Conservation (phyloP, 2,329 filamentous ascomycete species). For the Clonostachys byssicola region DNA sequence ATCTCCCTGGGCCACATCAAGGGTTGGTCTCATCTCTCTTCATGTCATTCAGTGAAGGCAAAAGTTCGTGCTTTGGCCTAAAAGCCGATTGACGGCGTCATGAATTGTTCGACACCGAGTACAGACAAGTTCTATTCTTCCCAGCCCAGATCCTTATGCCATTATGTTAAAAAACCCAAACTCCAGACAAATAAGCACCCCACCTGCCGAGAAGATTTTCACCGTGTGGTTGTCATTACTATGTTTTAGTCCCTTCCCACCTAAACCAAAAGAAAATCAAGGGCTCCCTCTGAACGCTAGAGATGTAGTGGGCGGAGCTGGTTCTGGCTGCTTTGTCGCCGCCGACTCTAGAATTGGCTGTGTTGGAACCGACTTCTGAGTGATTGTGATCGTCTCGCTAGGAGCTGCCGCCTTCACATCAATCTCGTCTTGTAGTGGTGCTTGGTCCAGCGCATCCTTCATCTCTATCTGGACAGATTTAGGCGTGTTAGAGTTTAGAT, state of each 20-base stretch:
- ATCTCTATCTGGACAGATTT: background rate
- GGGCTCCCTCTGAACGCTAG: slow-evolving; percentile 59
- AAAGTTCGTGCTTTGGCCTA: background rate
- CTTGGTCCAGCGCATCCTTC: background rate
- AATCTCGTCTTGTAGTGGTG: background rate
- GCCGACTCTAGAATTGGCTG: slow-evolving; percentile 6
- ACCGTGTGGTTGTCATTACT: too few relatives aligned
- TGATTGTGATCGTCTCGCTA: too few relatives aligned
- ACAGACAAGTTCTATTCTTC: slow-evolving; percentile 13
- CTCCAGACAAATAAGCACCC: too few relatives aligned
- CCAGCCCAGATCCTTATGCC: background rate
- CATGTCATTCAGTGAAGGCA: background rate
- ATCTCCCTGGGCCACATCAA: background rate
- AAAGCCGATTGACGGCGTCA: background rate
- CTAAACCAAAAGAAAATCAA: too few relatives aligned
- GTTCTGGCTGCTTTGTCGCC: too few relatives aligned
- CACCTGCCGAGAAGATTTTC: too few relatives aligned
- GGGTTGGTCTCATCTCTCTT: background rate
- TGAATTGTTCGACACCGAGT: background rate
- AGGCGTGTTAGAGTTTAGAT: background rate
- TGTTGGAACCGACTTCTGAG: background rate
- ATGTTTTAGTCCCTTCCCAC: too few relatives aligned
- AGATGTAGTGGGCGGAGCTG: slow-evolving; percentile 30
- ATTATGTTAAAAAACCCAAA: background rate
- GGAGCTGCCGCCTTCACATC: too few relatives aligned